These are phyloP conservation scores for Candida glucosophila DNA, from an alignment of 1,139 yeast species.

Conservation along the genomic window DNA sequence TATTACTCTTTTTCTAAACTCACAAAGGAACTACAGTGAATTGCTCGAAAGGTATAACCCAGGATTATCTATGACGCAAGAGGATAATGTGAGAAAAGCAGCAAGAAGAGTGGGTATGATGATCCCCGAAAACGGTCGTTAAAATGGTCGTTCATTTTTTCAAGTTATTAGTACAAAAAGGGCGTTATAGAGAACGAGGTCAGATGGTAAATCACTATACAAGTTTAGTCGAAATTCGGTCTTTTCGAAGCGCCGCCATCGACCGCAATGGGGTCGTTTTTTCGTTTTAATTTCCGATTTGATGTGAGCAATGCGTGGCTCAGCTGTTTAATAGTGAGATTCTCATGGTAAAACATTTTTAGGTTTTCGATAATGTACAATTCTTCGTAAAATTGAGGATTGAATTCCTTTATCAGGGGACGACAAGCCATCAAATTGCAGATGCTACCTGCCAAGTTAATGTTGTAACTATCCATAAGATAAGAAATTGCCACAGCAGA, in stretches of 20 bases:
- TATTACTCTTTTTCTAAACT: constrained; percentile 47
- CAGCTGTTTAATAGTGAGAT: constrained; percentile 19
- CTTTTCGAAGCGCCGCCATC: constrained; percentile 3
- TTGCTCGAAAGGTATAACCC: constrained; percentile 82
- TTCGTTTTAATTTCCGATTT: constrained; percentile 26
- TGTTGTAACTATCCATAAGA: constrained; percentile 35
- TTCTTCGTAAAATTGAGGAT: constrained; percentile 32
- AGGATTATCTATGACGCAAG: constrained; percentile 68
- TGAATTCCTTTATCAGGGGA: constrained; percentile 16
- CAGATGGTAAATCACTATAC: no score
- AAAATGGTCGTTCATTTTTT: no score
- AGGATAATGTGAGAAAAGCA: constrained; percentile 67
- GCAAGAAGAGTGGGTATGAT: constrained; percentile 78
- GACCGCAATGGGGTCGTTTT: constrained; percentile 8
- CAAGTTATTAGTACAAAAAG: no score
- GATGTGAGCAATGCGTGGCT: constrained; percentile 22
- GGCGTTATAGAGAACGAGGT: no score
- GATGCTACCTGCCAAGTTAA: constrained; percentile 24
- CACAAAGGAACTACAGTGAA: constrained; percentile 73
- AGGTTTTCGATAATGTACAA: constrained; percentile 31
- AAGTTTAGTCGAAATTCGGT: constrained; percentile 2
- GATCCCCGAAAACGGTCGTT: constrained; percentile 23
- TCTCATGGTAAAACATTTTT: constrained; percentile 31
- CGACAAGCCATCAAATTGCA: constrained; percentile 10
- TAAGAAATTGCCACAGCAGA: constrained; percentile 30